A percentile compares a stretch with the other conserved stretches of the same genome.
phyloP scores from a whole-genome alignment of 2,329 filamentous ascomycete species.

The Neopestalotiopsis sp. region DNA sequence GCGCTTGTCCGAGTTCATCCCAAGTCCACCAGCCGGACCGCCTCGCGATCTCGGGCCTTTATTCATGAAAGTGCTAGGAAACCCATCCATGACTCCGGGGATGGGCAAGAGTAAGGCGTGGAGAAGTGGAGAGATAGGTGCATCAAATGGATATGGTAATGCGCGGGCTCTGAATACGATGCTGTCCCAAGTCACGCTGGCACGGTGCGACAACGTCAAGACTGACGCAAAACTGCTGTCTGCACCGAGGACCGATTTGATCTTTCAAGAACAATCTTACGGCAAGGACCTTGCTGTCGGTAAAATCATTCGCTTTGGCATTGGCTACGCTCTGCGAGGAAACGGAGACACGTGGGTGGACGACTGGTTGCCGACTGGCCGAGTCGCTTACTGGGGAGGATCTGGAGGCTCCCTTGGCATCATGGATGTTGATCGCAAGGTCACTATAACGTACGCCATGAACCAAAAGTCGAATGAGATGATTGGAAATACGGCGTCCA shows the following conservation, averaged over 20 bases:
- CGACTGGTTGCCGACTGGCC: conserved; percentile 39
- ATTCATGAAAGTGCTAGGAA: conserved; percentile 33
- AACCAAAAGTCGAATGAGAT: conserved; percentile 24
- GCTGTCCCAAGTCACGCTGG: conserved; percentile 62
- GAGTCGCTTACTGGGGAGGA: conserved; percentile 31
- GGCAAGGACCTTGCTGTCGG: conserved; percentile 47
- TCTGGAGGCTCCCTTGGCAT: conserved; percentile 30
- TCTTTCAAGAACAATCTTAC: conserved; percentile 49
- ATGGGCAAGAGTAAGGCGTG: conserved; percentile 37
- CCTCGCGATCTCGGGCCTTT: conserved; percentile 33
- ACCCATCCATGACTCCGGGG: conserved; percentile 31
- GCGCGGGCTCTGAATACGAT: conserved; percentile 48
- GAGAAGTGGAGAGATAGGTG: conserved; percentile 46
- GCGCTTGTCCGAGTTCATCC: conserved; percentile 42
- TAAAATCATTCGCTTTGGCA: conserved; percentile 43
- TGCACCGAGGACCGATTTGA: conserved; percentile 46
- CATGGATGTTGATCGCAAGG: conserved; percentile 29
- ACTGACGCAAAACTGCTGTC: conserved; percentile 40
- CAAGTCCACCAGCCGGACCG: conserved; percentile 27
- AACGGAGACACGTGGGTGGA: conserved; percentile 30
- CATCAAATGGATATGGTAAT: conserved; percentile 51
- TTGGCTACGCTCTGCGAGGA: conserved; percentile 45
- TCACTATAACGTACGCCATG: conserved; percentile 33
- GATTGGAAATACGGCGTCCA: conserved; percentile 26
- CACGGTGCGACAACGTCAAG: conserved; percentile 15